Conservation (phyloP, 495 filamentous ascomycete genomes). For the Lindgomyces ingoldianus region DNA sequence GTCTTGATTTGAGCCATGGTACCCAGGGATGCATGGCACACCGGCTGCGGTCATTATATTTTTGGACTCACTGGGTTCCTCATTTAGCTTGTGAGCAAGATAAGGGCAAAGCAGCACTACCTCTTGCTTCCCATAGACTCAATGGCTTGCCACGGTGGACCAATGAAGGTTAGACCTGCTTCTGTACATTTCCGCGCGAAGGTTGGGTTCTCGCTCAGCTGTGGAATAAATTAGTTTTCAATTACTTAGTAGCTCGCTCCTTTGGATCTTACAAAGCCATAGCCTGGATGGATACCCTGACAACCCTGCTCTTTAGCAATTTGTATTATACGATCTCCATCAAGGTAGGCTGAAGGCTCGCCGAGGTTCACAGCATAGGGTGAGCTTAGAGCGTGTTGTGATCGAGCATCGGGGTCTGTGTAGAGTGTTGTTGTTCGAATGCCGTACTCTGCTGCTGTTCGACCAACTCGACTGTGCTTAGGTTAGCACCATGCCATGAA, state of each 20-base stretch:
- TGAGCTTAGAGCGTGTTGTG: conserved; percentile 86
- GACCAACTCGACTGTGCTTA: conserved; percentile 67
- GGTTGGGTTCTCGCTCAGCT: conserved; percentile 82
- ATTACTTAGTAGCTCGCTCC: neutral
- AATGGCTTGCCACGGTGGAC: conserved; percentile 88
- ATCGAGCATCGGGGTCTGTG: conserved; percentile 82
- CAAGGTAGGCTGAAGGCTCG: conserved; percentile 78
- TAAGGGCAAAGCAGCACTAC: conserved; percentile 40
- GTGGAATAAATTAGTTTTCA: conserved; percentile 6
- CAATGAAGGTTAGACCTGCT: conserved; percentile 91
- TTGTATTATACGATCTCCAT: conserved; percentile 86
- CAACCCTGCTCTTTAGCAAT: conserved; percentile 84
- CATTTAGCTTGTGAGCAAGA: neutral
- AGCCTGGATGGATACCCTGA: conserved; percentile 90
- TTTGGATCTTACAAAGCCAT: conserved; percentile 74
- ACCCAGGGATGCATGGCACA: conserved; percentile 94
- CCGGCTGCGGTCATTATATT: conserved; percentile 93
- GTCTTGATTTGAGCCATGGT: conserved; percentile 86
- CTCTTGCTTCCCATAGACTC: conserved; percentile 98
- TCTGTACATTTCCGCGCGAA: conserved; percentile 90
- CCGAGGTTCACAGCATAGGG: conserved; percentile 82
- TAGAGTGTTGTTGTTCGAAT: conserved; percentile 94
- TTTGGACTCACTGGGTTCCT: conserved; percentile 64
- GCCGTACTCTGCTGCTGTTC: conserved; percentile 82
- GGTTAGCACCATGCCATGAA: conserved; percentile 6